These are phyloP conservation scores for Paraphoma sp. DNA, from an alignment of 2,329 filamentous ascomycete genomes.

Conservation along the genomic window DNA sequence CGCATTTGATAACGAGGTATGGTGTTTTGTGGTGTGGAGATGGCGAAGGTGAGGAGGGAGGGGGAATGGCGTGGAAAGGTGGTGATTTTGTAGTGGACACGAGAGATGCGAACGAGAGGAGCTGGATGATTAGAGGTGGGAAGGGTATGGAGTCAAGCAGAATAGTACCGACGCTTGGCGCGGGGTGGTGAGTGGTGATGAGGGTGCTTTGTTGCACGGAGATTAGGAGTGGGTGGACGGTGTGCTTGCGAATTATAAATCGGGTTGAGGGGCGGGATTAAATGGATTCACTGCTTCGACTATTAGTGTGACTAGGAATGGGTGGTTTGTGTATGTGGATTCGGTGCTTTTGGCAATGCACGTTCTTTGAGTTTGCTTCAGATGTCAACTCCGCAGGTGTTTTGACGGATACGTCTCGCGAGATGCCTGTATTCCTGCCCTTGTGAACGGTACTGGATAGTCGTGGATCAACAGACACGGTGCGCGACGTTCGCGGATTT, in stretches of 20 bases:
- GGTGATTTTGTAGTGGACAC: conserved; percentile 64
- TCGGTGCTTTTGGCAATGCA: conserved; percentile 72
- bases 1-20: not conserved
- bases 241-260: too few species aligned
- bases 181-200: conserved; percentile 65
- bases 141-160: conserved; percentile 80
- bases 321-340: conserved; percentile 71
- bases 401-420: conserved; percentile 71
- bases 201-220: conserved; percentile 72
- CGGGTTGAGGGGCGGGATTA: too few species aligned
- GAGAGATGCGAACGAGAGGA: conserved; percentile 62
- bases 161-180: conserved; percentile 81
- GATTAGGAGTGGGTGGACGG: too few species aligned
- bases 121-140: conserved; percentile 74
- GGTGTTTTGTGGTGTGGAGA: too few species aligned
- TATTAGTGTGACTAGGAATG: conserved; percentile 74
- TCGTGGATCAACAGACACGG: conserved; percentile 78
- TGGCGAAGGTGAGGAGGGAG: too few species aligned
- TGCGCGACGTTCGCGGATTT: conserved; percentile 83
- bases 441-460: conserved; percentile 82
- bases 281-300: conserved; percentile 79
- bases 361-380: conserved; percentile 66
- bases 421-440: conserved; percentile 72
- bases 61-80: too few species aligned
- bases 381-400: conserved; percentile 70